Base-by-base conservation (phyloP, 495 filamentous ascomycete genomes). In the Apodospora peruviana region DNA sequence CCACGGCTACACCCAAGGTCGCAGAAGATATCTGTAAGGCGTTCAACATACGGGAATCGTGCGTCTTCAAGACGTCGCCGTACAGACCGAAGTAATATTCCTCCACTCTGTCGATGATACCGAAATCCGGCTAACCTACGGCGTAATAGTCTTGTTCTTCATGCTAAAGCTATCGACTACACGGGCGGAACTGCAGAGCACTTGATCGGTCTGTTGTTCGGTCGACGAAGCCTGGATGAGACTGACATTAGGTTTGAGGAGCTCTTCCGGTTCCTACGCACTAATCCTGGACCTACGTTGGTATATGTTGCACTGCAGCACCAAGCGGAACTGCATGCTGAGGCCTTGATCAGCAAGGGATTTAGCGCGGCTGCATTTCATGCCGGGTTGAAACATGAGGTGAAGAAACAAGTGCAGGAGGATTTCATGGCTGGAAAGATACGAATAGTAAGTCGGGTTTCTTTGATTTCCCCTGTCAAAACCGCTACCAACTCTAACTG, bases 1-100 rank as follows among this genome's bases (percentile, higher is more conserved):
- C 80, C 3, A 83, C 80, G 2, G 79, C 79, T 27, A 80, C 77
- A 4, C 71, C 72, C 24, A 70, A 70, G 21, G 78, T 82, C 34
- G 67, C 71, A 8, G 59, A 70, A 5, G 79, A 83, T 50, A 73
- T 82, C 20, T 73, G 74, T 44, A 57, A 54, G 18, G 69, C 68
- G 1, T 83, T 83, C 50, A 52, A 70, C 20, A 78, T 84, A 39
- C 47, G 59, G 4, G 48, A 72, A 36, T 50, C 56, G 24, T 64
- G 66, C 7, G 51, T 82, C 4, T 83, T 81, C 55, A 67, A 72
- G 22, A 81, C 77, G 3, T 71, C 79, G 3, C 77, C 73, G 1
- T 83, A 82, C 55, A 66, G 80, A 14, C 61, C 76, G 5, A 83
- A 83, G 50, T 53, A 47, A 48, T 1, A 41, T 20, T 14, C 22